These are phyloP conservation scores for Chrysanthemum lavandulifolium DNA, from an alignment of 129 eudicot genomes.

Conservation along the genomic window DNA sequence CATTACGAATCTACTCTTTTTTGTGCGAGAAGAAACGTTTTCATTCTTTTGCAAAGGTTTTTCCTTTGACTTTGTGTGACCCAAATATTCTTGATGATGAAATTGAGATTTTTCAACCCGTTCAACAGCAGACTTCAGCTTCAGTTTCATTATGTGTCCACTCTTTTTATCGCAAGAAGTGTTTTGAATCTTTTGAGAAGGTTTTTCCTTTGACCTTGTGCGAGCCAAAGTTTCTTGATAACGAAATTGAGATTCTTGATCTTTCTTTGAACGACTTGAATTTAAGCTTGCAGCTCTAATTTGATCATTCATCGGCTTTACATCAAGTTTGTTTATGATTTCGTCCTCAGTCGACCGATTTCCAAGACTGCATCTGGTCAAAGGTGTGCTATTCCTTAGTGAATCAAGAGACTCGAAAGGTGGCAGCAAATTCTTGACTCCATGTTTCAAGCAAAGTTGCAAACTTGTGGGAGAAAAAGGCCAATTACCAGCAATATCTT, in stretches of 20 bases:
- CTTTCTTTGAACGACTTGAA: slow-evolving; percentile 24
- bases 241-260: slow-evolving; percentile 20
- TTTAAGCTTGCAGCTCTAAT: slow-evolving; percentile 4
- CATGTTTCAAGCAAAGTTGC: slow-evolving; percentile 74
- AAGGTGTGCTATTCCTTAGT: slow-evolving; percentile 35
- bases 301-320: slow-evolving; percentile 18
- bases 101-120: slow-evolving; percentile 21
- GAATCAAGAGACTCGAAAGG: slow-evolving; percentile 69
- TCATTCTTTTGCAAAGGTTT: slow-evolving; percentile 35
- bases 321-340: slow-evolving; percentile 28
- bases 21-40: slow-evolving; percentile 23
- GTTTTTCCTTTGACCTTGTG: slow-evolving; percentile 6
- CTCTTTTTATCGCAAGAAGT: slow-evolving; percentile 46
- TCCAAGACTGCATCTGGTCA: slow-evolving; percentile 25
- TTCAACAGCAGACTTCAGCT: slow-evolving; percentile 34
- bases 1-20: slow-evolving; percentile 56
- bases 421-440: slow-evolving; percentile 73
- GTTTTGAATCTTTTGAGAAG: slow-evolving; percentile 32
- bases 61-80: slow-evolving; percentile 13
- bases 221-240: too few relatives aligned
- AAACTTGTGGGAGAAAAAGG: slow-evolving; percentile 72
- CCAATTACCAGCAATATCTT: slow-evolving; percentile 68
- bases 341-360: slow-evolving; percentile 29
- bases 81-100: neutral
- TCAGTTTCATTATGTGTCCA: slow-evolving; percentile 41